Percentiles rank a stretch among this genome's conserved stretches.
phyloP scores from a whole-genome alignment of 306 rosid genomes.

The Sesbania bispinosa region DNA sequence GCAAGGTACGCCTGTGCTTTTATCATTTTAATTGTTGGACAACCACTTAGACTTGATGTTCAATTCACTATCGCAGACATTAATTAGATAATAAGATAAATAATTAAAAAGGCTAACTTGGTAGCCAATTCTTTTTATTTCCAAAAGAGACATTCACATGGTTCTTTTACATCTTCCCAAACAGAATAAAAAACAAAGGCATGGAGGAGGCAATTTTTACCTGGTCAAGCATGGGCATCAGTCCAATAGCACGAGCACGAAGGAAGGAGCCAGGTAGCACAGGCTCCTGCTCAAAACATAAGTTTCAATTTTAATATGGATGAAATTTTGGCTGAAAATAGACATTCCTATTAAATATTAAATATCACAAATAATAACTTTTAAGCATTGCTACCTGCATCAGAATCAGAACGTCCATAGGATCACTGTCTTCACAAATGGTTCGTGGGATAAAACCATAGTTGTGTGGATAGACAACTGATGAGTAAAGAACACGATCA shows the following conservation, averaged over 20 bases:
- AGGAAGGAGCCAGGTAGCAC: slow-evolving; percentile 89
- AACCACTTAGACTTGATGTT: slow-evolving; percentile 6
- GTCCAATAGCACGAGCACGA: slow-evolving; percentile 97
- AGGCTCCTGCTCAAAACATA: slow-evolving; percentile 61
- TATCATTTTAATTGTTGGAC: not conserved
- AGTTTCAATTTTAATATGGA: not conserved
- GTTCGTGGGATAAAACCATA: slow-evolving; percentile 97
- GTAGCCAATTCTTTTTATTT: not conserved
- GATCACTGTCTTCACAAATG: slow-evolving; percentile 96
- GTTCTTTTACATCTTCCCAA: not conserved
- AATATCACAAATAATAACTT: slow-evolving; percentile 5
- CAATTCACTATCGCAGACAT: not conserved
- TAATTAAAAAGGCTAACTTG: not conserved
- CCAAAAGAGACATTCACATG: not conserved
- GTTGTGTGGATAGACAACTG: slow-evolving; percentile 98
- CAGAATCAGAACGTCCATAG: slow-evolving; percentile 85
- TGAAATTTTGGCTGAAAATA: slow-evolving; percentile 3
- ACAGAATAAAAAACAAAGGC: not conserved
- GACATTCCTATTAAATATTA: not conserved
- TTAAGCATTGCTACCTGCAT: slow-evolving; percentile 76
- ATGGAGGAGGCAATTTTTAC: slow-evolving; percentile 32
- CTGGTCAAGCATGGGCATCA: slow-evolving; percentile 99
- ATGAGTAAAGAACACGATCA: slow-evolving; percentile 94
- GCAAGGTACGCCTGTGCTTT: not conserved
- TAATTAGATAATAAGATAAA: not conserved